Conservation (phyloP, 2,329 filamentous ascomycete genomes). For the Paecilomyces variotii region DNA sequence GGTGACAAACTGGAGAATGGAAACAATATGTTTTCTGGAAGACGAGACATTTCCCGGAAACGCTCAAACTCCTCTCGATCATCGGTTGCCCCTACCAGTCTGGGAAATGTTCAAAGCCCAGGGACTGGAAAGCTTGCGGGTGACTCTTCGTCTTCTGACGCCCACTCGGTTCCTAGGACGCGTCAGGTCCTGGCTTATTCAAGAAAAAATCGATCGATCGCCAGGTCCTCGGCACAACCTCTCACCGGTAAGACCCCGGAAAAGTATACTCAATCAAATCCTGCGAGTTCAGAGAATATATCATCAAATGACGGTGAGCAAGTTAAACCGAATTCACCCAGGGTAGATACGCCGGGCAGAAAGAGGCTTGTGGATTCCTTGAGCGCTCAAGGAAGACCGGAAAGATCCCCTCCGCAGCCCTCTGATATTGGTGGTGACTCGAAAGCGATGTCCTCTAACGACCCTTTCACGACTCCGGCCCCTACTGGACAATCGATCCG, state of each 20-base stretch:
- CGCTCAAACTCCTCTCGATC: background rate
- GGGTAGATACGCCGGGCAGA: background rate
- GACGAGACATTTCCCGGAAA: background rate
- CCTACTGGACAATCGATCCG: background rate
- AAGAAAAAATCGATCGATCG: background rate
- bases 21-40: background rate
- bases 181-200: background rate
- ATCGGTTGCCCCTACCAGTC: background rate
- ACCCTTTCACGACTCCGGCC: background rate
- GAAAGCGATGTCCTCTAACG: constrained; percentile 5
- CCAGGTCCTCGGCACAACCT: background rate
- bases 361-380: background rate
- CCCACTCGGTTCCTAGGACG: background rate
- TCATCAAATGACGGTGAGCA: background rate
- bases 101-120: background rate
- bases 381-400: constrained; percentile 1
- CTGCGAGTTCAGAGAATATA: background rate
- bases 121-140: background rate
- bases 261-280: background rate
- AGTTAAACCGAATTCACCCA: background rate
- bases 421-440: constrained; percentile 13
- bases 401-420: constrained; percentile 23
- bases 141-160: background rate
- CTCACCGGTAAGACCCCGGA: background rate
- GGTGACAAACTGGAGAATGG: background rate